Evolutionary conservation across 768 basidiomycete species (phyloP).

Genomic region (Candolleomyces efflorescens): DNA sequence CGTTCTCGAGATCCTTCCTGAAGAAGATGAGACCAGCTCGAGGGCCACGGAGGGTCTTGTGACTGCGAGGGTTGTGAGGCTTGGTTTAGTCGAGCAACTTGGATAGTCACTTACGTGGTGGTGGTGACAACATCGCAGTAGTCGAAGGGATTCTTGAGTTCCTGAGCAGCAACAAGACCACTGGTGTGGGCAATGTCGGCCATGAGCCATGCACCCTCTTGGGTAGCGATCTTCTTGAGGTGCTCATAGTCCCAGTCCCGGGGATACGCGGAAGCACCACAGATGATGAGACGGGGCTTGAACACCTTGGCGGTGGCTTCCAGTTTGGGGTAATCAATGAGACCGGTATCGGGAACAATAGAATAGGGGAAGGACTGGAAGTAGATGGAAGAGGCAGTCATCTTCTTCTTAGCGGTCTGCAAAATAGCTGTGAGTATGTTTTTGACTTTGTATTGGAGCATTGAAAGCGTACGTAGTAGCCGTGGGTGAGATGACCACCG

Average conservation of each 20-base stretch:
- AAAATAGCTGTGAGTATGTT: slow-evolving; percentile 9
- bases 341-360: slow-evolving; percentile 75
- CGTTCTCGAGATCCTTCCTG: slow-evolving; percentile 81
- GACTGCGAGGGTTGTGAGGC: slow-evolving; percentile 36
- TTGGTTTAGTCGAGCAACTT: background rate
- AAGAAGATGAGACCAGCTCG: slow-evolving; percentile 99
- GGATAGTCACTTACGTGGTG: slow-evolving; percentile 64
- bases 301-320: slow-evolving; percentile 86
- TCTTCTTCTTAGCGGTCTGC: slow-evolving; percentile 98
- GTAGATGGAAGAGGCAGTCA: slow-evolving; percentile 99
- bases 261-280: slow-evolving; percentile 98
- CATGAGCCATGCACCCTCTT: slow-evolving; percentile 91
- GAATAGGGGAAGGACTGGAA: slow-evolving; percentile 98
- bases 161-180: slow-evolving; percentile 89
- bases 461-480: slow-evolving; percentile 74
- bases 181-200: slow-evolving; percentile 98
- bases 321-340: slow-evolving; percentile 84
- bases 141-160: slow-evolving; percentile 88
- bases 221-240: slow-evolving; percentile 77
- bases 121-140: slow-evolving; percentile 98
- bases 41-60: slow-evolving; percentile 98
- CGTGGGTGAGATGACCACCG: slow-evolving; percentile 96
- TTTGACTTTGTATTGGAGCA: slow-evolving; percentile 1
- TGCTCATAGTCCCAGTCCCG: slow-evolving; percentile 94
- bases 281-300: slow-evolving; percentile 94